phyloP scores from a whole-genome alignment of 495 filamentous ascomycete genomes.

The Pyrenopolyporus hunteri region DNA sequence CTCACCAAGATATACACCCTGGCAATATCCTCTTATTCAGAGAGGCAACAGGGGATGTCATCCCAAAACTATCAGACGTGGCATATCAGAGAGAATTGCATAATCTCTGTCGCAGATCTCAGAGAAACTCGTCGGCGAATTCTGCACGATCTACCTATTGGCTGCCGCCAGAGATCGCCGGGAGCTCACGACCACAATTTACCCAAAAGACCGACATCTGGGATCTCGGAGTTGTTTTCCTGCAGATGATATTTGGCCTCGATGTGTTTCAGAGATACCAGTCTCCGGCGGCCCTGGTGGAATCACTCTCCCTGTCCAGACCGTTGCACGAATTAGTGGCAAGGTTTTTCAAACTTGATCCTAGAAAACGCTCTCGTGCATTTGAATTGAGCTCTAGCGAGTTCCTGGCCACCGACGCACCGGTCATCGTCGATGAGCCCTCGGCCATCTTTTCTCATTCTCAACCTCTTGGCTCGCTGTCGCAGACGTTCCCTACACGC shows the following conservation, averaged over 20 bases:
- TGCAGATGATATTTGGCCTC: slow-evolving; percentile 94
- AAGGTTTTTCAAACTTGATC: slow-evolving; percentile 81
- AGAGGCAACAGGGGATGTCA: slow-evolving; percentile 61
- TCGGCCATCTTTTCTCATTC: slow-evolving; percentile 42
- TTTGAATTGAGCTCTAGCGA: slow-evolving; percentile 90
- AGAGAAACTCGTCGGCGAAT: slow-evolving; percentile 54
- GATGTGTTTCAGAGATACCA: slow-evolving; percentile 76
- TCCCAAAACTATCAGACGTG: slow-evolving; percentile 72
- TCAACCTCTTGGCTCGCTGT: slow-evolving; percentile 47
- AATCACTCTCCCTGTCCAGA: slow-evolving; percentile 66
- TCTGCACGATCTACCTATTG: slow-evolving; percentile 79
- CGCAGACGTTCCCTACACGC: slow-evolving; percentile 47
- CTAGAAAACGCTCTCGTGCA: slow-evolving; percentile 82
- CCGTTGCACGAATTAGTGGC: slow-evolving; percentile 78
- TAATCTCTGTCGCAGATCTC: slow-evolving; percentile 56
- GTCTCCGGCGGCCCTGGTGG: slow-evolving; percentile 74
- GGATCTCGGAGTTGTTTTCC: slow-evolving; percentile 86
- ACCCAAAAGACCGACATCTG: slow-evolving; percentile 91
- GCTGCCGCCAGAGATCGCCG: slow-evolving; percentile 79
- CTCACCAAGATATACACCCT: slow-evolving; percentile 80
- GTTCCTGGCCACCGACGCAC: slow-evolving; percentile 72
- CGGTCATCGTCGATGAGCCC: slow-evolving; percentile 55
- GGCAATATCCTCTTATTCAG: slow-evolving; percentile 75
- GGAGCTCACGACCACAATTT: slow-evolving; percentile 60
- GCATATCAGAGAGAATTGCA: slow-evolving; percentile 69